These are phyloP conservation scores for Phaeosphaeriaceae sp. DNA, from an alignment of 2,329 filamentous ascomycete genomes.

Conservation along the genomic window DNA sequence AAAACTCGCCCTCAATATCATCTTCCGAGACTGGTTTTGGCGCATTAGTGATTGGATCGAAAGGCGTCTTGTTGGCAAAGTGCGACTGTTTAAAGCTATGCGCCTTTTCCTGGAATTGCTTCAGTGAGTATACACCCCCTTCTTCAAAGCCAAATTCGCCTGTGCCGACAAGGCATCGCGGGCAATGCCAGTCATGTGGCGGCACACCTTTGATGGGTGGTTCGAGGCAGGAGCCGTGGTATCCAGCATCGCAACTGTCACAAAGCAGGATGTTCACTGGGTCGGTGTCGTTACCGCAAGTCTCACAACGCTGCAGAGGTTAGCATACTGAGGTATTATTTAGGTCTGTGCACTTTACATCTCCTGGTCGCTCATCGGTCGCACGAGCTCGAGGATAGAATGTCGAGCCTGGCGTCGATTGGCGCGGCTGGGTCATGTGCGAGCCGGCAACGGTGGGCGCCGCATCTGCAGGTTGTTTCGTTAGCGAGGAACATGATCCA, in stretches of 20 bases:
- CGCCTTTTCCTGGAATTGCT: conserved; percentile 95
- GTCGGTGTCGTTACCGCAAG: conserved; percentile 81
- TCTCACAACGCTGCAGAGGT: conserved; percentile 74
- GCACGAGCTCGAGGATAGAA: conserved; percentile 61
- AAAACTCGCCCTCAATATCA: conserved; percentile 95
- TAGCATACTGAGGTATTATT: conserved; percentile 27
- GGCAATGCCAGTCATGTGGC: conserved; percentile 93
- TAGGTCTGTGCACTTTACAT: conserved; percentile 51
- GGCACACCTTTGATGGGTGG: conserved; percentile 79
- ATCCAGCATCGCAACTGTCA: conserved; percentile 90
- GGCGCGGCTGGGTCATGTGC: conserved; percentile 93
- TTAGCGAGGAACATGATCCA: conserved; percentile 32
- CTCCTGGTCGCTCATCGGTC: conserved; percentile 60
- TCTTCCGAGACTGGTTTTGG: conserved; percentile 87
- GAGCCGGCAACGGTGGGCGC: conserved; percentile 89
- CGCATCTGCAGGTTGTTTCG: conserved; percentile 51
- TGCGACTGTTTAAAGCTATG: conserved; percentile 94
- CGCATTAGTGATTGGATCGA: conserved; percentile 81
- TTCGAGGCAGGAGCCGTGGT: conserved; percentile 87
- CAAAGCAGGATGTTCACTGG: conserved; percentile 75
- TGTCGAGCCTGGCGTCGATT: conserved; percentile 71
- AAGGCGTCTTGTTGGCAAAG: conserved; percentile 88
- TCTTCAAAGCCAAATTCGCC: conserved; percentile 98
- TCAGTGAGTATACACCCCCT: conserved; percentile 91
- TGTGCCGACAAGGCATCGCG: conserved; percentile 91